phyloP scores from a whole-genome alignment of 169 alveolate genomes.

The Cardiosporidium cionae region DNA sequence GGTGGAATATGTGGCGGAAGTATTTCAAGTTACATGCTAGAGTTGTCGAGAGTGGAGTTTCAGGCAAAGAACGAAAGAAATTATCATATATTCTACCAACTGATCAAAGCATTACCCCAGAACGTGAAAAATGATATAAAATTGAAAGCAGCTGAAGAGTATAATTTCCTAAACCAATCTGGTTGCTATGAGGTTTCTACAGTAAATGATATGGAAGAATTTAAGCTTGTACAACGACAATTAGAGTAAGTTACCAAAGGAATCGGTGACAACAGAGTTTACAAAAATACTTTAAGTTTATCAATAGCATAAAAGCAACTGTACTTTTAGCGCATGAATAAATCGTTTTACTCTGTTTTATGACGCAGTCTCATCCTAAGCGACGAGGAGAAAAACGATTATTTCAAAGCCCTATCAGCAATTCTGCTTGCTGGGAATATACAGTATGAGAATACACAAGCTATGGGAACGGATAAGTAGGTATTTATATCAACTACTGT shows the following conservation, averaged over 20 bases:
- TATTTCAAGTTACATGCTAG: slow-evolving; percentile 86
- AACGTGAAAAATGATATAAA: slow-evolving; percentile 32
- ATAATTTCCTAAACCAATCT: slow-evolving; percentile 23
- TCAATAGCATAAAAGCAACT: too few species aligned
- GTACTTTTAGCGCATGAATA: too few species aligned
- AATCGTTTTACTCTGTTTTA: neutral
- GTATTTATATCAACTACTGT: too few species aligned
- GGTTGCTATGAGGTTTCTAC: slow-evolving; percentile 34
- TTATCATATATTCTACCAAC: slow-evolving; percentile 93
- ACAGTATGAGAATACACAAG: neutral
- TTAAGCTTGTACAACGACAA: slow-evolving; percentile 15
- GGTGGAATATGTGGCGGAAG: slow-evolving; percentile 81
- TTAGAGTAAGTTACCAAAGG: slow-evolving; percentile 27
- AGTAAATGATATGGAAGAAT: slow-evolving; percentile 17
- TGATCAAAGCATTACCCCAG: slow-evolving; percentile 74
- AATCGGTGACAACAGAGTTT: too few species aligned
- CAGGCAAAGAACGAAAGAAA: slow-evolving; percentile 79
- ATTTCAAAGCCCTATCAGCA: slow-evolving; percentile 10
- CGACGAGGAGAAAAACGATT: slow-evolving; percentile 10
- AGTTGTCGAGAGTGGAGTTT: slow-evolving; percentile 91
- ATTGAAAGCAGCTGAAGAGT: slow-evolving; percentile 2
- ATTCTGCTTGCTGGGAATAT: slow-evolving; percentile 24
- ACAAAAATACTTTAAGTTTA: too few species aligned
- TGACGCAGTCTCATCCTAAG: neutral
- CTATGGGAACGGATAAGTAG: slow-evolving; percentile 29